Evolutionary conservation across 352 stramenopile genomes (phyloP).

Genomic region (Phytophthora palmivora): DNA sequence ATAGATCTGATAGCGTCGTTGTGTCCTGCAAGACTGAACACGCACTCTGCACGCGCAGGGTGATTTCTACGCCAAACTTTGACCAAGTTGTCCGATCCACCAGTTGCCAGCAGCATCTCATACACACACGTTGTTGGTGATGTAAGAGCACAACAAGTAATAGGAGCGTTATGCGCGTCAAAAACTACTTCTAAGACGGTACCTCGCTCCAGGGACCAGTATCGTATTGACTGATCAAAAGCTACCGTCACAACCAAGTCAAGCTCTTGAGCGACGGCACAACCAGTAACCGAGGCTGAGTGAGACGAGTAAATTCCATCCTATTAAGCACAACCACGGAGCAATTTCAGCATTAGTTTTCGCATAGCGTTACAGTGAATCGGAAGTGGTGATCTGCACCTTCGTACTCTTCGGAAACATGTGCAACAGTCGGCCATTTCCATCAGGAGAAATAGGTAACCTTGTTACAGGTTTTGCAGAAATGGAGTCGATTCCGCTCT

Average conservation of each 20-base stretch:
- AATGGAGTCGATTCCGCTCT: slow-evolving; percentile 7
- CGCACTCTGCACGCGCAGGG: slow-evolving; percentile 29
- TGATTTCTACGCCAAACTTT: slow-evolving; percentile 57
- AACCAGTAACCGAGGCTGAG: slow-evolving; percentile 53
- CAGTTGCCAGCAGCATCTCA: slow-evolving; percentile 58
- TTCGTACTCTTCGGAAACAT: slow-evolving; percentile 29
- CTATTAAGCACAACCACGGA: slow-evolving; percentile 12
- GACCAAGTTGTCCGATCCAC: slow-evolving; percentile 67
- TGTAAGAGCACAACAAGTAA: slow-evolving; percentile 55
- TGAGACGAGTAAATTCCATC: slow-evolving; percentile 50
- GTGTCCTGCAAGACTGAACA: slow-evolving; percentile 59
- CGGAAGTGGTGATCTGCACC: slow-evolving; percentile 3
- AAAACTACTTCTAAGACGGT: slow-evolving; percentile 45
- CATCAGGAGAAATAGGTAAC: slow-evolving; percentile 13
- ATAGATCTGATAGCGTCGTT: slow-evolving; percentile 49
- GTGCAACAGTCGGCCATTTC: slow-evolving; percentile 23
- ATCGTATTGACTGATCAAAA: slow-evolving; percentile 54
- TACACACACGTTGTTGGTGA: slow-evolving; percentile 30
- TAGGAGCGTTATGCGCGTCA: slow-evolving; percentile 53
- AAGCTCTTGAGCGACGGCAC: slow-evolving; percentile 45
- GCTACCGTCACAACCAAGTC: slow-evolving; percentile 58
- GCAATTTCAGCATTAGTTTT: background rate
- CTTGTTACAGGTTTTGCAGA: slow-evolving; percentile 2
- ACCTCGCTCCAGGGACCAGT: slow-evolving; percentile 48
- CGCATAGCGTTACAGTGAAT: no score